phyloP scores from a whole-genome alignment of 345 rosid species.

The Geranium rotundifolium region DNA sequence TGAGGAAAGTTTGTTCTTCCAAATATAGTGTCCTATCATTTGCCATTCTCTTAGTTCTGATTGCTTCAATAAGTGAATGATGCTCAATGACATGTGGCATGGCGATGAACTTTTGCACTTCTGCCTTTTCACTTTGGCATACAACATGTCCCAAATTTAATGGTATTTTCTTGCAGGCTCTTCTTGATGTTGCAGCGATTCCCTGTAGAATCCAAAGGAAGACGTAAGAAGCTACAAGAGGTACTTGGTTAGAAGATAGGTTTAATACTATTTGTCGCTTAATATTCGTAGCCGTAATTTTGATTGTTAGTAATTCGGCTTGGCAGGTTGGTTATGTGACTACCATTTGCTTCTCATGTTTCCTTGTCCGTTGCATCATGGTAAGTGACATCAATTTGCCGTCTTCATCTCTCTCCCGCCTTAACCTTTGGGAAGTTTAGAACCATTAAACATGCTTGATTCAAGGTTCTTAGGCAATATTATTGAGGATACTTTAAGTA shows the following conservation, averaged over 20 bases:
- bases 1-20: background rate
- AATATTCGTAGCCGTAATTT: background rate
- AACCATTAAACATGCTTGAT: background rate
- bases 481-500: too few relatives aligned
- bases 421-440: background rate
- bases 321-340: constrained; percentile 92
- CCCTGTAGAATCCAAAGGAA: constrained; percentile 93
- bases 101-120: background rate
- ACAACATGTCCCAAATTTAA: background rate
- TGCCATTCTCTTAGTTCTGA: background rate
- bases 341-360: constrained; percentile 79
- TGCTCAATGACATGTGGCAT: background rate
- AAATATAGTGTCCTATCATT: background rate
- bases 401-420: background rate
- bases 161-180: constrained; percentile 43
- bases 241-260: constrained; percentile 16
- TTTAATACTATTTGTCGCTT: background rate
- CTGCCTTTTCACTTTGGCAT: background rate
- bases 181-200: constrained; percentile 88
- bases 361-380: constrained; percentile 80
- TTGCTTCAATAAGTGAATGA: background rate
- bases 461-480: background rate
- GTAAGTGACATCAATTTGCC: constrained; percentile 28
- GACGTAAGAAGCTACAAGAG: constrained; percentile 89
- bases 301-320: constrained; percentile 10